Evolutionary conservation across 352 stramenopile species (phyloP).

Genomic region (Phytophthora idaei): DNA sequence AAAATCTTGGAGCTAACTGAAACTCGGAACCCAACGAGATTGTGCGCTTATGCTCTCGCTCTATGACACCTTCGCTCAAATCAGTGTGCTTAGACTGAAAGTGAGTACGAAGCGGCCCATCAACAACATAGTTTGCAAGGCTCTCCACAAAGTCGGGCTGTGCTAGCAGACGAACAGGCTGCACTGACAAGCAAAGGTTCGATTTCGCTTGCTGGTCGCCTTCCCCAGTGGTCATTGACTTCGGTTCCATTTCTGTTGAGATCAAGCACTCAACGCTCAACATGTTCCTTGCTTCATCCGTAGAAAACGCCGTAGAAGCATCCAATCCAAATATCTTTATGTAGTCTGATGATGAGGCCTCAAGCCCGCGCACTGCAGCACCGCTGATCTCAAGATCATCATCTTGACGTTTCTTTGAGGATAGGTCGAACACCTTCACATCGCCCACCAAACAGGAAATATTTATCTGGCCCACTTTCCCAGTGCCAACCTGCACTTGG

Average conservation of each 20-base stretch:
- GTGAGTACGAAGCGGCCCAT: conserved; percentile 56
- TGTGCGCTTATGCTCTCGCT: conserved; percentile 17
- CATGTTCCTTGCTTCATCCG: conserved; percentile 36
- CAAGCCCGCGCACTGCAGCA: conserved; percentile 15
- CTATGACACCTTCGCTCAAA: conserved; percentile 15
- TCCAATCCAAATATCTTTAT: conserved; percentile 69
- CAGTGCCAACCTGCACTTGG: conserved; percentile 41
- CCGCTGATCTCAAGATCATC: conserved; percentile 32
- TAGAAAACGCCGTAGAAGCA: conserved; percentile 16
- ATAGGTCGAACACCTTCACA: conserved; percentile 77
- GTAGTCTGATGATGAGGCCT: conserved; percentile 34
- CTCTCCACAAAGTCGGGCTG: conserved; percentile 70
- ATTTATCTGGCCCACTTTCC: conserved; percentile 34
- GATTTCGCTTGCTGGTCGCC: conserved; percentile 35
- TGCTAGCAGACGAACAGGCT: conserved; percentile 61
- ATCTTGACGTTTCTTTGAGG: conserved; percentile 39
- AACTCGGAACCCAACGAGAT: conserved; percentile 30
- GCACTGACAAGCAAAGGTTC: conserved; percentile 44
- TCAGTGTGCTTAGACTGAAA: conserved; percentile 35
- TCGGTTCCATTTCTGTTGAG: conserved; percentile 20
- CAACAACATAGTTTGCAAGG: conserved; percentile 58
- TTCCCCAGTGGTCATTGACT: conserved; percentile 1
- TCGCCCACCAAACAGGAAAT: conserved; percentile 61
- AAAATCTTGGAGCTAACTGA: conserved; percentile 25
- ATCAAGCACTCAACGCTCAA: conserved; percentile 55